Conservation (phyloP, 2,329 filamentous ascomycete species). For the Aspergillus texensis region DNA sequence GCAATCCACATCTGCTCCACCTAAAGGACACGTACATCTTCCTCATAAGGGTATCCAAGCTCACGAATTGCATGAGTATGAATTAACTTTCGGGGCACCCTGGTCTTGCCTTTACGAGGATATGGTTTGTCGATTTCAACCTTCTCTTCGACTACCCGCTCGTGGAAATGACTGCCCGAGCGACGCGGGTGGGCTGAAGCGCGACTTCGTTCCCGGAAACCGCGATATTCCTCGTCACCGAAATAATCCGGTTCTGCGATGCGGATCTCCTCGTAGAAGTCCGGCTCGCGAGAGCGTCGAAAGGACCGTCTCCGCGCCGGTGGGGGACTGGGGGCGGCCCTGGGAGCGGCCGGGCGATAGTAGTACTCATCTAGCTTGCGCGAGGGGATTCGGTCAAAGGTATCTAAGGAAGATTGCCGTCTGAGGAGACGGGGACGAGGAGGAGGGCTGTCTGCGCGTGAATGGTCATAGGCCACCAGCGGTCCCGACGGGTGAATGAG, state of each 20-base stretch:
- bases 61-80: slow-evolving; percentile 80
- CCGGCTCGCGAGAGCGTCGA: slow-evolving; percentile 60
- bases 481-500: slow-evolving; percentile 51
- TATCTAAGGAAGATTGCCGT: slow-evolving; percentile 86
- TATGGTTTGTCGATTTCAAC: slow-evolving; percentile 53
- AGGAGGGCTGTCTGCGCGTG: slow-evolving; percentile 57
- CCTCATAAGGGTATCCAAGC: slow-evolving; percentile 80
- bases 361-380: slow-evolving; percentile 51
- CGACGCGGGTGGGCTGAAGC: slow-evolving; percentile 52
- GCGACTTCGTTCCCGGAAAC: slow-evolving; percentile 64
- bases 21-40: slow-evolving; percentile 66
- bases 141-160: slow-evolving; percentile 31
- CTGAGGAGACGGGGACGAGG: slow-evolving; percentile 71
- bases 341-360: slow-evolving; percentile 44
- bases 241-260: slow-evolving; percentile 69
- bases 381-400: slow-evolving; percentile 75
- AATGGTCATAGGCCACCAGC: slow-evolving; percentile 60
- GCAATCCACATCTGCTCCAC: background rate
- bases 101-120: slow-evolving; percentile 84
- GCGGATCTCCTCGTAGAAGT: slow-evolving; percentile 66
- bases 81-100: slow-evolving; percentile 79
- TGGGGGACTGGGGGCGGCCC: slow-evolving; percentile 65
- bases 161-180: slow-evolving; percentile 42
- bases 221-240: slow-evolving; percentile 72
- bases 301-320: slow-evolving; percentile 50